These are phyloP conservation scores for Ophiocordyceps unilateralis DNA, from an alignment of 2,329 filamentous ascomycete species.

Conservation along the genomic window DNA sequence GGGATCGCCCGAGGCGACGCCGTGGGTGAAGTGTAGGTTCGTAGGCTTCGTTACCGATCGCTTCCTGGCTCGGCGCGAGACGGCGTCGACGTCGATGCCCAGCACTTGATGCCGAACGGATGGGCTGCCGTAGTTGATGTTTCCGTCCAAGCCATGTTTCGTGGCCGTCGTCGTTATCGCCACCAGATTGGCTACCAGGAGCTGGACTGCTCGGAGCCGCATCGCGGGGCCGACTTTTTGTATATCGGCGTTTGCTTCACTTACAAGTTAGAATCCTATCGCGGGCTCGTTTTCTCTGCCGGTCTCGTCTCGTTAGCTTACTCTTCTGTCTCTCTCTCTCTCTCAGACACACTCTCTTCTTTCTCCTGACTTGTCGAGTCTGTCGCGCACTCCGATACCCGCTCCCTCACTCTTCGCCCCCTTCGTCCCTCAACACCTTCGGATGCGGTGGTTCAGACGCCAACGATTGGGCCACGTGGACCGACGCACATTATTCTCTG, in stretches of 20 bases:
- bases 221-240: neutral
- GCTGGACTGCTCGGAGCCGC: too few relatives aligned
- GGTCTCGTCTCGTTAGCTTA: too few relatives aligned
- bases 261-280: too few relatives aligned
- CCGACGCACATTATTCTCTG: neutral
- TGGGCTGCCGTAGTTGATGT: conserved; percentile 52
- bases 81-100: conserved; percentile 45
- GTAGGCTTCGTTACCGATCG: conserved; percentile 21
- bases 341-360: too few relatives aligned
- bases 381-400: too few relatives aligned
- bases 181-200: neutral
- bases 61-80: conserved; percentile 34
- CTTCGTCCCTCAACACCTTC: neutral
- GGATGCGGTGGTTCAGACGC: neutral
- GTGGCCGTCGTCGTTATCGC: neutral
- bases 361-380: too few relatives aligned
- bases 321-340: too few relatives aligned
- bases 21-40: conserved; percentile 46
- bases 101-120: conserved; percentile 45
- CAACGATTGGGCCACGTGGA: neutral
- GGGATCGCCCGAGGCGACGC: conserved; percentile 32
- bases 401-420: neutral
- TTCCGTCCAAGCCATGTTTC: conserved; percentile 15
- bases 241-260: neutral
- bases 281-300: too few relatives aligned